Conservation (phyloP, 2,329 filamentous ascomycete species). For the Verticillium zaregamsianum region DNA sequence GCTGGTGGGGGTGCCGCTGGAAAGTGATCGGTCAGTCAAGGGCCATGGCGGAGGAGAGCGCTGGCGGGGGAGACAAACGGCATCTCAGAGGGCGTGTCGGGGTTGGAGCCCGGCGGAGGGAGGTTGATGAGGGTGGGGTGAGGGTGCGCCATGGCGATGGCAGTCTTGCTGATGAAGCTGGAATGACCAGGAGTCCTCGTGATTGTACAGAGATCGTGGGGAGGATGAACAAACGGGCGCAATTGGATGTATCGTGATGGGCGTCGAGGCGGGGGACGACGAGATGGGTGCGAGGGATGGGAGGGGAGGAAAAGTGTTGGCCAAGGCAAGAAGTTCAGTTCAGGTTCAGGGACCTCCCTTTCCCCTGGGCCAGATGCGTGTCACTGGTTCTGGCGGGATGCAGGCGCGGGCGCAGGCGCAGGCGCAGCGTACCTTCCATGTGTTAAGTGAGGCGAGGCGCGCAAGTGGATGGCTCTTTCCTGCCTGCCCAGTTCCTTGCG, state of each 20-base stretch:
- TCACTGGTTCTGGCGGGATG: background rate
- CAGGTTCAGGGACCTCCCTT: background rate
- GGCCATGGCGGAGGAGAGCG: background rate
- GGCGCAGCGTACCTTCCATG: background rate
- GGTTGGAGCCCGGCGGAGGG: constrained; percentile 75
- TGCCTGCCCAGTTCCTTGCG: background rate
- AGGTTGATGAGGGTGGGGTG: constrained; percentile 75
- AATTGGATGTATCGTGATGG: background rate
- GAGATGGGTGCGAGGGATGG: background rate
- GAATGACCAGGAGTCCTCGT: background rate
- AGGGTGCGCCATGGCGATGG: constrained; percentile 31
- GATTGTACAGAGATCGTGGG: background rate
- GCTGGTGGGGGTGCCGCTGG: constrained; percentile 86
- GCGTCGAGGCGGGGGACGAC: background rate
- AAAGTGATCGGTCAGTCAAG: constrained; percentile 12
- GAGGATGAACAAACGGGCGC: background rate
- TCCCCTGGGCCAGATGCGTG: background rate
- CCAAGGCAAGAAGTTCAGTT: background rate
- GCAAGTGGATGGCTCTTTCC: background rate
- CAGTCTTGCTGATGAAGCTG: background rate
- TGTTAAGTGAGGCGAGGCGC: background rate
- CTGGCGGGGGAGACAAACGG: constrained; percentile 57
- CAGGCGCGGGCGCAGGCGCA: background rate
- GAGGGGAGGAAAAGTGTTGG: background rate
- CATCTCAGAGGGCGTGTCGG: constrained; percentile 83